phyloP scores from a whole-genome alignment of 2,329 filamentous ascomycete genomes.

The Fusarium sp. region DNA sequence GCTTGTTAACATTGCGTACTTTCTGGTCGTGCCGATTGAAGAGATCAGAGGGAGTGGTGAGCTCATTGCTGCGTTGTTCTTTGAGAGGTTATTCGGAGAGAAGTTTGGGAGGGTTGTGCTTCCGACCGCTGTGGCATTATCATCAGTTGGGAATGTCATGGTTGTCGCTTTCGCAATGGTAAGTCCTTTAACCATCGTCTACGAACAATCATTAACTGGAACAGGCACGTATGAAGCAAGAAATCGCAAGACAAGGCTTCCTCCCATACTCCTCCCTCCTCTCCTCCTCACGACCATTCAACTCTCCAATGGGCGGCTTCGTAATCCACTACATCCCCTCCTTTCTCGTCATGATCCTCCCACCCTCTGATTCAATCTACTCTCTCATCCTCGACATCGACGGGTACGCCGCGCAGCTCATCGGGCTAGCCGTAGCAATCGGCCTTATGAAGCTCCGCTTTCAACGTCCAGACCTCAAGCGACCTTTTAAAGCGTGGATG shows the following conservation, averaged over 20 bases:
- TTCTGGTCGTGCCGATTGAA: conserved; percentile 73
- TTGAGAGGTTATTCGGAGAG: conserved; percentile 71
- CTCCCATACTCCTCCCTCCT: conserved; percentile 71
- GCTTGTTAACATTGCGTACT: conserved; percentile 72
- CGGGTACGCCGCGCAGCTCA: conserved; percentile 73
- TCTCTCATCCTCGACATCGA: conserved; percentile 80
- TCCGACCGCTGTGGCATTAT: conserved; percentile 73
- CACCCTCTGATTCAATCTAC: conserved; percentile 74
- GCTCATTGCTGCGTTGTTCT: conserved; percentile 75
- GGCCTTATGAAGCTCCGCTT: conserved; percentile 72
- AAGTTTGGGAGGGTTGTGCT: conserved; percentile 68
- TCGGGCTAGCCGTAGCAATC: conserved; percentile 66
- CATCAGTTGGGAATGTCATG: conserved; percentile 78
- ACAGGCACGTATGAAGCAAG: conserved; percentile 76
- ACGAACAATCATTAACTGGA: background rate
- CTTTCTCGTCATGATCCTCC: conserved; percentile 72
- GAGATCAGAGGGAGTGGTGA: conserved; percentile 76
- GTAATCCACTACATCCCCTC: conserved; percentile 77
- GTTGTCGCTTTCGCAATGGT: conserved; percentile 77
- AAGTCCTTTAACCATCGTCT: conserved; percentile 14
- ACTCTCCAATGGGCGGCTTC: conserved; percentile 74
- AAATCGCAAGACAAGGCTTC: conserved; percentile 78
- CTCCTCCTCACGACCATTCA: conserved; percentile 74
- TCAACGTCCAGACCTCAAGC: conserved; percentile 67
- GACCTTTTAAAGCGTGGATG: conserved; percentile 75